These are phyloP conservation scores for Pythium pyrilobum DNA, from an alignment of 352 stramenopile species.

Conservation along the genomic window DNA sequence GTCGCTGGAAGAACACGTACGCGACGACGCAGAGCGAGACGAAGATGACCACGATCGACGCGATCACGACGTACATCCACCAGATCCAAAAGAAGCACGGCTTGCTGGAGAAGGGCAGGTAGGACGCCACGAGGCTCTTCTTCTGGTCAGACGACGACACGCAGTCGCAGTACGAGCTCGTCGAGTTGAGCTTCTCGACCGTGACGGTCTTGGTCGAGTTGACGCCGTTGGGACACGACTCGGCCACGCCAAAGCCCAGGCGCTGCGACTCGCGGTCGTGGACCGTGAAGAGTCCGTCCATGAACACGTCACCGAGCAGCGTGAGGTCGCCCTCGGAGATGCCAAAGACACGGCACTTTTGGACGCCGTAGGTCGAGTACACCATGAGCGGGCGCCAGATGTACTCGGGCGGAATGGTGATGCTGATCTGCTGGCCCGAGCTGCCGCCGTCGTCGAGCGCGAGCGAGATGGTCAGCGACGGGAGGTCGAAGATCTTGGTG, in stretches of 20 bases:
- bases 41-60: conserved; percentile 44
- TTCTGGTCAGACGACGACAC: conserved; percentile 50
- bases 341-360: conserved; percentile 66
- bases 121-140: conserved; percentile 54
- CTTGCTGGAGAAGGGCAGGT: conserved; percentile 54
- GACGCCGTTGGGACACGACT: conserved; percentile 66
- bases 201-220: conserved; percentile 64
- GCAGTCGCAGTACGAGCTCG: conserved; percentile 61
- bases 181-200: conserved; percentile 28
- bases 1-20: conserved; percentile 50
- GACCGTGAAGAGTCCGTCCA: conserved; percentile 80
- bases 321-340: conserved; percentile 76
- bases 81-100: conserved; percentile 85
- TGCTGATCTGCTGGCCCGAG: conserved; percentile 54
- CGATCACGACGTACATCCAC: conserved; percentile 86
- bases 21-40: conserved; percentile 39
- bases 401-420: conserved; percentile 74
- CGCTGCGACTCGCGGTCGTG: conserved; percentile 57
- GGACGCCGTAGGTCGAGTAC: conserved; percentile 29
- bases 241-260: conserved; percentile 59
- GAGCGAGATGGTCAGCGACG: conserved; percentile 54
- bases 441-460: conserved; percentile 34
- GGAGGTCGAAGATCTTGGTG: conserved; percentile 58
- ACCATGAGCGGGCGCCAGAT: conserved; percentile 79
- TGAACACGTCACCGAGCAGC: conserved; percentile 78